Evolutionary conservation across 2,329 filamentous ascomycete genomes (phyloP), one percentile per base, ranked within the genome.

Genomic region (Grosmannia clavigera): DNA sequence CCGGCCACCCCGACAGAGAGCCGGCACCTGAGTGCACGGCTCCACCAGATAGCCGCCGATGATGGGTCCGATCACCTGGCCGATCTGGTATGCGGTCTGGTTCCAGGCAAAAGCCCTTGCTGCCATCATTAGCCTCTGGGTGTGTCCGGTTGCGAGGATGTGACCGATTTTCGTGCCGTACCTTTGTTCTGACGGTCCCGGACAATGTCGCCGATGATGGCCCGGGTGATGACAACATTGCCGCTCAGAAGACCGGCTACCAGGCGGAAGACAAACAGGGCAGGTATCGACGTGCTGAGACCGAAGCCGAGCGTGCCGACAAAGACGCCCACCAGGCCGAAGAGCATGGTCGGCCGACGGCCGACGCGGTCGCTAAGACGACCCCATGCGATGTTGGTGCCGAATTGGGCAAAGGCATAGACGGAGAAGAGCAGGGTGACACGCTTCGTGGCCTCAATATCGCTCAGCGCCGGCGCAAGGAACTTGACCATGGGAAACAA

Each of bases 131-230:
- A 55, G 33, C 19, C 2, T 33, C 3, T 53, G 4, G 7, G 2
- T 35, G 16, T 53, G 51, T n/a, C 3, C 27, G 3, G 2, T n/a
- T 22, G 22, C 6, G 31, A 3, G 16, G 1, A 6, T 16, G 12
- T 7, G 12, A 3, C 25, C 3, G 2, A 5, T 31, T 5, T 3
- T 3, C 16, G 5, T 11, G n/a, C 22, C 55, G 2, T 29, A 56
- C 55, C 58, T 52, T 58, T 61, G 57, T 63, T 63, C 59, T 63
- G 54, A 1, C 60, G 57, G 16, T 58, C 61, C n/a, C 51, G 48
- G 16, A 61, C 54, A 57, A 63, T 61, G 51, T 63, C 61, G 7
- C 61, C 61, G n/a, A 63, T 63, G 22, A 63, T 63, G 22, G 61
- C 59, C 19, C 61, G 57, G 31, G 61, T 63, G 31, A 61, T 61